A percentile compares a stretch with the other conserved stretches of the same genome.
These are phyloP conservation scores for Magnolia officinalis DNA, from an alignment of 164 flowering plant species.

Conservation along the genomic window DNA sequence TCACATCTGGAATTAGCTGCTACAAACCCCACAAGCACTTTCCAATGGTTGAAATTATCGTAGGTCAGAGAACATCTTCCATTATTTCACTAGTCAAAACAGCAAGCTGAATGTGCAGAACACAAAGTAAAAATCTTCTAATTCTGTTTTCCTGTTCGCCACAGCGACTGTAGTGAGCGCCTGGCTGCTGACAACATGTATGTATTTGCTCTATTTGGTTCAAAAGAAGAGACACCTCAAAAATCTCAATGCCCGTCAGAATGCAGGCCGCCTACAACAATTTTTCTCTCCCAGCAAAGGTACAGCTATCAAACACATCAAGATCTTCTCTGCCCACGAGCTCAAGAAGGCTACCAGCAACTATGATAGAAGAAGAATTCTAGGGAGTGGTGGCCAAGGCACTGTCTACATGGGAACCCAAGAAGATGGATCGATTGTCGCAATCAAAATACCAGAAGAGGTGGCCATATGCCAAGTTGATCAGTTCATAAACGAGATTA, in stretches of 20 bases:
- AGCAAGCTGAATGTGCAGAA: too few relatives aligned
- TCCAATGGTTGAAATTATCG: too few relatives aligned
- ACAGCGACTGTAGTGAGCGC: too few relatives aligned
- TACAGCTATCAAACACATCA: constrained; percentile 11
- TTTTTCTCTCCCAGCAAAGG: constrained; percentile 23
- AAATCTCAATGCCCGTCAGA: neutral
- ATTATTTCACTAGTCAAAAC: too few relatives aligned
- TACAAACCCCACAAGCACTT: too few relatives aligned
- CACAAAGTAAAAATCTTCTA: too few relatives aligned
- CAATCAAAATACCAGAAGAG: constrained; percentile 21
- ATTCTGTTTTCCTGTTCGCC: too few relatives aligned
- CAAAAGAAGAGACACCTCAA: constrained; percentile 5
- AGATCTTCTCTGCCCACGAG: constrained; percentile 11
- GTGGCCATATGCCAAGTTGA: constrained; percentile 21
- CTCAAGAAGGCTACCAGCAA: constrained; percentile 15
- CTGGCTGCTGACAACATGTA: too few relatives aligned
- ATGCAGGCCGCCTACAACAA: neutral
- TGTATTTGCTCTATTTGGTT: constrained; percentile 1
- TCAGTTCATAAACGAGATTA: constrained; percentile 36
- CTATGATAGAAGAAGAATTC: constrained; percentile 4
- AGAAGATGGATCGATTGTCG: constrained; percentile 9
- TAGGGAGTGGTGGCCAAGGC: constrained; percentile 19
- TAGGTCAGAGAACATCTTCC: too few relatives aligned
- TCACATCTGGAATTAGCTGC: neutral
- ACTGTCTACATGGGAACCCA: constrained; percentile 18